Conservation (phyloP, 306 rosid genomes). For the Lupinus albus region DNA sequence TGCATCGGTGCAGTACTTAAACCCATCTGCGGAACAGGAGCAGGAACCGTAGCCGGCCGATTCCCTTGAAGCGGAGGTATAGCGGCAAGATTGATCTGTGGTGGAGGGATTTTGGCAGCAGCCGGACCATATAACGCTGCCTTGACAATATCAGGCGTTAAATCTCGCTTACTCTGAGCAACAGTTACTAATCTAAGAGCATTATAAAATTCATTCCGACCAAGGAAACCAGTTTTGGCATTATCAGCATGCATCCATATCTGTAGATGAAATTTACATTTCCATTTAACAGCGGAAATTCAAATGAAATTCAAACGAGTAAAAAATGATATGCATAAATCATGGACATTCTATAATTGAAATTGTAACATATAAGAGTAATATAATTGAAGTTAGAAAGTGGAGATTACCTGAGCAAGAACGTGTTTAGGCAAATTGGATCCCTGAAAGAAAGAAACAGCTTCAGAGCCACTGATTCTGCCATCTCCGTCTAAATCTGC, state of each 20-base stretch:
- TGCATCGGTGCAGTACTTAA: constrained; percentile 45
- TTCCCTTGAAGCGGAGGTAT: constrained; percentile 51
- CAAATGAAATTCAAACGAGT: background rate
- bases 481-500: constrained; percentile 99
- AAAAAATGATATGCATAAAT: background rate
- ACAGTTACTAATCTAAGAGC: constrained; percentile 93
- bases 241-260: constrained; percentile 91
- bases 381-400: no score
- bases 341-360: no score
- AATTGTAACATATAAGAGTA: no score
- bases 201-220: constrained; percentile 82
- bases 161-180: constrained; percentile 91
- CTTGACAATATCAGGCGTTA: constrained; percentile 85
- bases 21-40: constrained; percentile 64
- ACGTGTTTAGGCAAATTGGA: constrained; percentile 79
- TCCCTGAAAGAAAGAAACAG: constrained; percentile 83
- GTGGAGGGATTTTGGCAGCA: constrained; percentile 88
- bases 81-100: constrained; percentile 72
- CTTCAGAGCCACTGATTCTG: constrained; percentile 90
- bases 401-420: constrained; percentile 73
- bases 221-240: constrained; percentile 84
- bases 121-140: constrained; percentile 91
- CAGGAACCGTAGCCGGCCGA: constrained; percentile 42
- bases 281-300: background rate
- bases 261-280: constrained; percentile 41